Evolutionary conservation across 2,329 filamentous ascomycete genomes (phyloP).

Genomic region (Hypomyces rosellus): DNA sequence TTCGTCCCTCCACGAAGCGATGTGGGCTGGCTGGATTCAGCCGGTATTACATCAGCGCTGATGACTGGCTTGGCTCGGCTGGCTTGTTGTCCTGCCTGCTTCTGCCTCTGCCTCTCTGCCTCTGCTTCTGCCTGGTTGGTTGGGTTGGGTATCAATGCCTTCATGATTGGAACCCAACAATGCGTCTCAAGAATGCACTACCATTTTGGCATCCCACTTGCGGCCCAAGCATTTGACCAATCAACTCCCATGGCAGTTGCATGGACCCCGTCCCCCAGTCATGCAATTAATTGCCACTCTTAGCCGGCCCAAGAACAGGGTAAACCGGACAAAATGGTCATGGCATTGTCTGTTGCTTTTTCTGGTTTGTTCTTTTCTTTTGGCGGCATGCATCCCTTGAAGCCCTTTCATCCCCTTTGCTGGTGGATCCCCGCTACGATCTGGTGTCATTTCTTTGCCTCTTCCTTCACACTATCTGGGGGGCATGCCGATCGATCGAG

Average conservation of each 20-base stretch:
- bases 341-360: background rate
- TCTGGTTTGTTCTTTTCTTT: background rate
- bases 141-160: background rate
- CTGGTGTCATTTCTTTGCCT: background rate
- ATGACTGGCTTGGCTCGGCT: background rate
- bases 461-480: background rate
- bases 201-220: background rate
- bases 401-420: background rate
- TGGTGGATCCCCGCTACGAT: background rate
- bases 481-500: background rate
- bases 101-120: background rate
- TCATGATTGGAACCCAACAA: background rate
- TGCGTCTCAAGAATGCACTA: background rate
- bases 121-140: background rate
- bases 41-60: background rate
- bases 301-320: background rate
- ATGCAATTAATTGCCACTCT: background rate
- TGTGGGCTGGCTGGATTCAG: background rate
- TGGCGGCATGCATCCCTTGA: background rate
- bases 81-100: background rate
- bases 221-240: background rate
- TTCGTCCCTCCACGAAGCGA: too few species aligned
- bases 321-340: background rate
- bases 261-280: background rate
- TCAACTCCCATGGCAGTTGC: background rate